phyloP scores from a whole-genome alignment of 2,329 filamentous ascomycete genomes.

The Hypoxylon sp. region DNA sequence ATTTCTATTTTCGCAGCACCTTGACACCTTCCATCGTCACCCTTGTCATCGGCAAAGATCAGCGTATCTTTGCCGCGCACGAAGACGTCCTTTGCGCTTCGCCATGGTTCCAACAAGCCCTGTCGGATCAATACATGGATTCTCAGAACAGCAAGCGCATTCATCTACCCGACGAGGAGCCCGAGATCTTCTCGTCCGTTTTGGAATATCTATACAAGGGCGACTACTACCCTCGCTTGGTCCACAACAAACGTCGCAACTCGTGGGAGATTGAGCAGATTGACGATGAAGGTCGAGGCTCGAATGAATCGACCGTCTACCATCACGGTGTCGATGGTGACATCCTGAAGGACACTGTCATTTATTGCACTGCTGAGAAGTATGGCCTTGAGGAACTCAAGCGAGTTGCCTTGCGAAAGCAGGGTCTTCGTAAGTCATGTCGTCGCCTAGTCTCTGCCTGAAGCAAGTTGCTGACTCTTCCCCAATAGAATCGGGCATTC shows the following conservation, averaged over 20 bases:
- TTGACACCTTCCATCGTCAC: slow-evolving; percentile 81
- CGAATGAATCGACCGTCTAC: slow-evolving; percentile 76
- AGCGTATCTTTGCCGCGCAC: slow-evolving; percentile 91
- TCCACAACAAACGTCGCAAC: slow-evolving; percentile 85
- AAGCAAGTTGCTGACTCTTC: slow-evolving; percentile 28
- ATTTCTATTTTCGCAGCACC: slow-evolving; percentile 58
- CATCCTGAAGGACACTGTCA: slow-evolving; percentile 88
- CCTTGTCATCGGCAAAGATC: slow-evolving; percentile 82
- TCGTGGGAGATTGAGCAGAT: slow-evolving; percentile 85
- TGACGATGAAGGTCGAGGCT: slow-evolving; percentile 61
- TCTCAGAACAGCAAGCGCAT: slow-evolving; percentile 76
- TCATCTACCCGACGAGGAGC: slow-evolving; percentile 85
- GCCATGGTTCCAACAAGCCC: slow-evolving; percentile 80
- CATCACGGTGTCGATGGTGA: slow-evolving; percentile 75
- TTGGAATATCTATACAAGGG: slow-evolving; percentile 95
- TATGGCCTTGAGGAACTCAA: slow-evolving; percentile 89
- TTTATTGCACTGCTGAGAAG: slow-evolving; percentile 90
- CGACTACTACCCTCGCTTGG: slow-evolving; percentile 87
- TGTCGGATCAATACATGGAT: slow-evolving; percentile 74
- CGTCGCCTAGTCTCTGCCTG: not conserved
- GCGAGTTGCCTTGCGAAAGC: slow-evolving; percentile 86
- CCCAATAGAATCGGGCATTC: slow-evolving; percentile 77
- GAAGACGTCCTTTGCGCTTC: slow-evolving; percentile 86
- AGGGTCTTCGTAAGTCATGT: slow-evolving; percentile 78
- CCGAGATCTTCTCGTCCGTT: slow-evolving; percentile 90